Base-by-base conservation (phyloP, 805 yeast genomes). In the Grigorovia yakushimaensis region DNA sequence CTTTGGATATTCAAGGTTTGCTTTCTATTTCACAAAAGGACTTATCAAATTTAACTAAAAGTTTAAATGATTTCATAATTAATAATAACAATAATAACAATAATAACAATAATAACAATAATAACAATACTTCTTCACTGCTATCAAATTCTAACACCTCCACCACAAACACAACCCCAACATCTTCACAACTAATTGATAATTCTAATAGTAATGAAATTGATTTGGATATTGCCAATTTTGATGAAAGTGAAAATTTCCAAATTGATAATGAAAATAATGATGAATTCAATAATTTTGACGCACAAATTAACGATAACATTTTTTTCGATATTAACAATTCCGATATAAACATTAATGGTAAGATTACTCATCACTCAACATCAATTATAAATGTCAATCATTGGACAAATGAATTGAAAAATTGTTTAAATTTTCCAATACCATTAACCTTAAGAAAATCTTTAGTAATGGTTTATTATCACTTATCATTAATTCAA, bases 321-420 rank as follows among this genome's bases (percentile, higher is more conserved):
- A 65, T 60, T 38, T 56, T 53, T 43, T 50, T 56, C 8, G 64
- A 65, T 43, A 64, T 64, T 5, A 68, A 72, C 18, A 65, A 69
- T 1, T 54, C 70, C 40, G 65, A 71, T 35, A 57, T 58, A 46
- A 57, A 52, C 44, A 63, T 67, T 19, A 81, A 81, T 42, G 81
- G 82, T 50, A 81, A 78, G 53, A 73, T 79, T 10, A 72, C 81
- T 1, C 76, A 82, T 1, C 73, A 74, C 52, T 77, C 85, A 1
- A 83, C 89, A 0, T 77, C 93, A 0, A 82, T 85, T 8, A 80
- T 84, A 8, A 75, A 81, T 41, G 82, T 88, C 8, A 74, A 82
- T 46, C 84, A 83, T 50, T 89, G 96, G 95, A 82, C 96, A 0
- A 81, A 83, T 47, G 97, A 88, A 62, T 72, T 91, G 54, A 75